These are phyloP conservation scores for Carpinus viminea DNA, from an alignment of 306 rosid genomes.

Conservation along the genomic window DNA sequence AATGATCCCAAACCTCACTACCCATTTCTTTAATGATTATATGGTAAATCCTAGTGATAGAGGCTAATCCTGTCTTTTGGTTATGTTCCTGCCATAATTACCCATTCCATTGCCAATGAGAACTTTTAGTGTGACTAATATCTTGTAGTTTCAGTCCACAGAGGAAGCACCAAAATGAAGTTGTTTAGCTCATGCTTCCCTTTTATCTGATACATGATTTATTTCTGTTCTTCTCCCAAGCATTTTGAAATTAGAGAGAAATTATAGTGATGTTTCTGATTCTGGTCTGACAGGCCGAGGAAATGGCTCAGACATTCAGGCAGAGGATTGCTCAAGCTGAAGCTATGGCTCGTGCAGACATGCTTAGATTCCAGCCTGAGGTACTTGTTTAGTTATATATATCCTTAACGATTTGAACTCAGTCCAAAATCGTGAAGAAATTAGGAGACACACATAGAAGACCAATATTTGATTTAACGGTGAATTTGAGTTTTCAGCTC, in stretches of 20 bases:
- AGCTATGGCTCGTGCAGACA: constrained; percentile 98
- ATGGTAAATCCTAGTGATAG: neutral
- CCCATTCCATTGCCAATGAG: neutral
- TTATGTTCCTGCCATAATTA: neutral
- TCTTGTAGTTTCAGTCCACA: constrained; percentile 10
- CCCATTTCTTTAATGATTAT: neutral
- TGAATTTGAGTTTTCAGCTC: neutral
- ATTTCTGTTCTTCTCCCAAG: constrained; percentile 14
- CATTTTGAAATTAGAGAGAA: constrained; percentile 22
- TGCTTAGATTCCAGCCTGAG: constrained; percentile 95
- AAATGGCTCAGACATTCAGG: constrained; percentile 94
- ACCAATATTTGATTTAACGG: neutral
- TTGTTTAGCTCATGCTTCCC: constrained; percentile 5
- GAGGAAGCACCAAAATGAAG: constrained; percentile 15
- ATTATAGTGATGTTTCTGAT: constrained; percentile 17
- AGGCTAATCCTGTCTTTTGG: constrained; percentile 20
- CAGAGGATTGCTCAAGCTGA: constrained; percentile 98
- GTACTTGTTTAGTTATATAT: constrained; percentile 38
- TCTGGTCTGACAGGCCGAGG: constrained; percentile 76
- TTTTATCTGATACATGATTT: constrained; percentile 11
- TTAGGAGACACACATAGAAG: neutral
- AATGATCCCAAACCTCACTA: constrained; percentile 15
- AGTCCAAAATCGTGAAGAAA: neutral
- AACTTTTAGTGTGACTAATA: neutral
- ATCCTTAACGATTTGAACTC: neutral